Conservation (phyloP, 2,329 filamentous ascomycete species). For the Diaporthe citrichinensis region DNA sequence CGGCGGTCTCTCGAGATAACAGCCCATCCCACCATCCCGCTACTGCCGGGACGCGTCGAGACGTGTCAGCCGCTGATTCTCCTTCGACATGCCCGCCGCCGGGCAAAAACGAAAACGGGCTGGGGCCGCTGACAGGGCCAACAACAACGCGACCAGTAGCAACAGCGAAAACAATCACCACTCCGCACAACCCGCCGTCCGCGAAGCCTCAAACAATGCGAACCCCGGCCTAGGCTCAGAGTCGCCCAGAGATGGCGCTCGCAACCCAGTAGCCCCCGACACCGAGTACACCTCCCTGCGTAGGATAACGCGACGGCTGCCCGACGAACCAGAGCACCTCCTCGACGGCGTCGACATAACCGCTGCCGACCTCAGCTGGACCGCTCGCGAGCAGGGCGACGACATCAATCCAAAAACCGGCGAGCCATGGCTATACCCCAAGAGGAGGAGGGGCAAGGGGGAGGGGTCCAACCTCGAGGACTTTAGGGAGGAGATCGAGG, state of each 20-base stretch:
- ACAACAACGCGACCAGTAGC: neutral
- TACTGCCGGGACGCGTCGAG: neutral
- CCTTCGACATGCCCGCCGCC: neutral
- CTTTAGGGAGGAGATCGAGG: slow-evolving; percentile 34
- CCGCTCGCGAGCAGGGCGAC: neutral
- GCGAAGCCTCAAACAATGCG: neutral
- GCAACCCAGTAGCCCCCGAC: slow-evolving; percentile 14
- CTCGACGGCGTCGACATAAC: slow-evolving; percentile 33
- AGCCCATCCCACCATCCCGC: neutral
- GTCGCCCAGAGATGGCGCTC: slow-evolving; percentile 18
- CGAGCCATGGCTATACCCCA: slow-evolving; percentile 35
- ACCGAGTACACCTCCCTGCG: slow-evolving; percentile 36
- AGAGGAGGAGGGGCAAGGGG: slow-evolving; percentile 18
- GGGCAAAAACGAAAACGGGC: neutral
- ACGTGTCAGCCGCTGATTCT: neutral
- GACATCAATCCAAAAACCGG: slow-evolving; percentile 33
- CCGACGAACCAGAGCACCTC: slow-evolving; percentile 13
- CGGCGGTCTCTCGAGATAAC: slow-evolving; percentile 19
- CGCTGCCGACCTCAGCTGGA: slow-evolving; percentile 33
- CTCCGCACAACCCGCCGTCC: neutral
- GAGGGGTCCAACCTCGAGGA: slow-evolving; percentile 34
- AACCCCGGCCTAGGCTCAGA: neutral
- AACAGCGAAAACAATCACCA: neutral
- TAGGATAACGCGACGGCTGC: slow-evolving; percentile 14
- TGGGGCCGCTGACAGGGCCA: neutral